Base-by-base conservation (phyloP, 345 rosid species). In the Arabis alpina region DNA sequence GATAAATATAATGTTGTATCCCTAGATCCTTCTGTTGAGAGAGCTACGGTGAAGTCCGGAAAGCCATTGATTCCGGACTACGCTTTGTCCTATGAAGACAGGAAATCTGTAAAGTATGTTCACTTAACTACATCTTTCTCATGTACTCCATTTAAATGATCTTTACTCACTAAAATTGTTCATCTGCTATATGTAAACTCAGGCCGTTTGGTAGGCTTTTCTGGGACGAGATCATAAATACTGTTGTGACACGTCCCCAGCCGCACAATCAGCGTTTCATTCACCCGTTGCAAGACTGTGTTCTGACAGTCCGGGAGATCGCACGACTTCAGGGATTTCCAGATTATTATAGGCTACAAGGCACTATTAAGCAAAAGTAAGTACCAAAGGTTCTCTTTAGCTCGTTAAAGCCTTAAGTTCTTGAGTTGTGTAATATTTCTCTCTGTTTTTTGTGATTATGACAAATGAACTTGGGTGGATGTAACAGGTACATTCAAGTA, bases 271-370 rank as follows among this genome's bases (percentile, higher is more conserved):
- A 70, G 85, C 5, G 9, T 8, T 0, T 82, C 5, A 16, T 79
- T 28, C 78, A 82, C 36, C 80, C 80, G 8, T 6, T 2, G 1
- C 83, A 79, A 77, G 66, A 77, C 55, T 64, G 78, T 27, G 83
- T 71, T 13, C 70, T 79, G 3, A 70, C 80, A 27, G 66, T 77
- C 25, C 64, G 79, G 2, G 83, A 77, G 55, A 79, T 68, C 48
- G 81, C 83, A 66, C 71, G 81, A 56, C 24, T 79, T 10, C 83
- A 77, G 71, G 78, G 85, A 1, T 80, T 82, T 42, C 83, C 80
- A 0, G 76, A 71, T 37, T 74, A 64, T 39, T 79, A 79, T 41
- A 53, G 49, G 42, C 70, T 82, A 8, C 36, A 15, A 10, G 83
- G 78, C 1, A 19, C 71, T 15, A 14, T 75, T 8, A 77, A 77